Percentiles rank a stretch among this genome's conserved stretches.
These are phyloP conservation scores for Plasmodium falciparum DNA, from an alignment of 169 alveolate genomes.

Conservation along the genomic window DNA sequence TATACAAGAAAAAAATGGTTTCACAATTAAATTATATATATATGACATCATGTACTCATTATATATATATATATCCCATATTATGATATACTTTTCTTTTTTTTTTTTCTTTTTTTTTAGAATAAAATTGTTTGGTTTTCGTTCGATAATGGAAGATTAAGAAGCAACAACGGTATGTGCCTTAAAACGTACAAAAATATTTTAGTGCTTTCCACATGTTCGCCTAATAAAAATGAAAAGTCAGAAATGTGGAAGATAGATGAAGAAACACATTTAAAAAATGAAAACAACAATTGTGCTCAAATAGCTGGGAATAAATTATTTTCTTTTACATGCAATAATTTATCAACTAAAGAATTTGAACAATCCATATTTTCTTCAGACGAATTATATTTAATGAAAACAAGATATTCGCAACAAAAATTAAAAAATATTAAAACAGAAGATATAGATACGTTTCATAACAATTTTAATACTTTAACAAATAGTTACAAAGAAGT, in stretches of 20 bases:
- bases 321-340: constrained; percentile 61
- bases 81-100: neutral
- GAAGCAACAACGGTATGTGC: constrained; percentile 63
- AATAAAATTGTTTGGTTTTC: constrained; percentile 50
- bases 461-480: constrained; percentile 15
- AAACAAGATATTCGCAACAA: constrained; percentile 70
- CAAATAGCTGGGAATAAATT: constrained; percentile 70
- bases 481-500: constrained; percentile 28
- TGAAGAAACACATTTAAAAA: constrained; percentile 39
- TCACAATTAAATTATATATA: too few species aligned
- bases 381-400: constrained; percentile 68
- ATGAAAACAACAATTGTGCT: constrained; percentile 60
- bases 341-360: constrained; percentile 53
- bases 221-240: constrained; percentile 57
- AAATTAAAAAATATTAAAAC: constrained; percentile 48
- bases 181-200: constrained; percentile 70
- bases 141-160: constrained; percentile 31
- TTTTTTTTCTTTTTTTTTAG: constrained; percentile 16
- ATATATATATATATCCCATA: neutral
- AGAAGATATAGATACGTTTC: constrained; percentile 15
- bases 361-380: constrained; percentile 18
- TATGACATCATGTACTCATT: too few species aligned
- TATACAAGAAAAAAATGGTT: too few species aligned
- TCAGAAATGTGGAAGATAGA: constrained; percentile 73
- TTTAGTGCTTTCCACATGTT: constrained; percentile 52